phyloP scores from a whole-genome alignment of 495 filamentous ascomycete species.

The Penicillium angulare region DNA sequence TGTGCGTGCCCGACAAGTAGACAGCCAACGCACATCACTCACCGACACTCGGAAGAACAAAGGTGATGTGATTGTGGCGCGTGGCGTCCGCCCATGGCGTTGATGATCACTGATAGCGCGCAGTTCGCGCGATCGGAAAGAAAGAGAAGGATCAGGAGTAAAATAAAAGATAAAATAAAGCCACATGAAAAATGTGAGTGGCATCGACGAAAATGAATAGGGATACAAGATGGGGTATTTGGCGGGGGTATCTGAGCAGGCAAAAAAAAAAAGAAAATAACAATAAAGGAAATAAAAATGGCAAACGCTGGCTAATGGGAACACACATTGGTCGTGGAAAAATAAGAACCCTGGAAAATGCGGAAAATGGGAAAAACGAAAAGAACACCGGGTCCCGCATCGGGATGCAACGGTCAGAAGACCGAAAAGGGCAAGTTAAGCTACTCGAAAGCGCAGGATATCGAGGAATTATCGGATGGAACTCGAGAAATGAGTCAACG shows the following conservation, averaged over 20 bases:
- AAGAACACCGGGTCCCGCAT: slow-evolving; percentile 23
- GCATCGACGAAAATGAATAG: slow-evolving; percentile 23
- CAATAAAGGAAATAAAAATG: neutral
- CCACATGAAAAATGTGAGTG: neutral
- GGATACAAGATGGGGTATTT: slow-evolving; percentile 24
- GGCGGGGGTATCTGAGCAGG: slow-evolving; percentile 19
- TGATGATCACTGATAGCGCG: slow-evolving; percentile 16
- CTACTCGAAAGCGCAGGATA: neutral
- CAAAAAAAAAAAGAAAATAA: slow-evolving; percentile 9
- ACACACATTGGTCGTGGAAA: no score
- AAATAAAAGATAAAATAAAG: neutral
- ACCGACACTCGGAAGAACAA: slow-evolving; percentile 15
- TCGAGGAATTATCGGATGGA: slow-evolving; percentile 9
- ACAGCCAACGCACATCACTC: slow-evolving; percentile 12
- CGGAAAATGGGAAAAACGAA: neutral
- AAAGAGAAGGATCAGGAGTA: no score
- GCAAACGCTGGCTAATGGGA: no score
- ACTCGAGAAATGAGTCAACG: slow-evolving; percentile 20
- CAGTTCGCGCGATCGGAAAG: slow-evolving; percentile 15
- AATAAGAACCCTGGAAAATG: no score
- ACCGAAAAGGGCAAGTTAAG: slow-evolving; percentile 12
- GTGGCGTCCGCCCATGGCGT: slow-evolving; percentile 8
- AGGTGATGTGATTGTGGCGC: slow-evolving; percentile 6
- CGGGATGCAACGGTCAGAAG: slow-evolving; percentile 19
- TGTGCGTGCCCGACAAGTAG: slow-evolving; percentile 9